Evolutionary conservation across 2,329 filamentous ascomycete species (phyloP), one percentile per base, ranked within the genome.

Genomic region (Tolypocladium nubicola): DNA sequence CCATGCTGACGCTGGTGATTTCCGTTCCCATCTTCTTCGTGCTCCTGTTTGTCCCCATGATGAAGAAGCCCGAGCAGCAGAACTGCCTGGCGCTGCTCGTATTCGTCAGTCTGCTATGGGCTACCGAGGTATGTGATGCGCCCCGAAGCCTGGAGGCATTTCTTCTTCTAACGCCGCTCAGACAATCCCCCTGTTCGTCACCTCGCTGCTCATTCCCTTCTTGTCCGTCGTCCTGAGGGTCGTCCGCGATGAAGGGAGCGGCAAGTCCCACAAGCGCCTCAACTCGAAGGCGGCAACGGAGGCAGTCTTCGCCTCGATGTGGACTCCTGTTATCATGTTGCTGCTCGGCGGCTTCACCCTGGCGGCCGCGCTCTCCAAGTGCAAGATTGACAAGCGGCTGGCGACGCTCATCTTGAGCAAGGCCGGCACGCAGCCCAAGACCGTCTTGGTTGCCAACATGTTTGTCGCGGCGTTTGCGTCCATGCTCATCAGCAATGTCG

Each of bases 401-500:
- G 94, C 94, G 2, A 97, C 93, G 1, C 90, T 97, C 66, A 89
- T 99, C 35, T 80, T 99, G 39, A 96, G 91, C 77, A 97, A 96
- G 76, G 94, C 94, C 10, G 94, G 94, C 8, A 97, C 94, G 4
- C 88, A 86, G 65, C 94, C 94, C 11, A 81, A 86, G 57, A 93
- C 89, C 2, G 94, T 99, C 4, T 79, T 99, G 5, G 74, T 99
- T n/a, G 94, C 93, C 56, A 97, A 93, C 75, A 99, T 99, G 94
- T 92, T 97, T 65, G 94, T 99, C 47, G 92, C 93, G 57, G 95
- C 94, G 67, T 95, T 99, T 70, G 88, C 95, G 10, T 97, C 91
- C 65, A 99, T 99, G 94, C 90, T 96, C 79, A 97, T 99, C 67
- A 96, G 91, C 74, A 99, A 99, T 64, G 95, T 99, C 35, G 94